phyloP scores from a whole-genome alignment of 1,139 yeast species.

The Torulaspora globosa region DNA sequence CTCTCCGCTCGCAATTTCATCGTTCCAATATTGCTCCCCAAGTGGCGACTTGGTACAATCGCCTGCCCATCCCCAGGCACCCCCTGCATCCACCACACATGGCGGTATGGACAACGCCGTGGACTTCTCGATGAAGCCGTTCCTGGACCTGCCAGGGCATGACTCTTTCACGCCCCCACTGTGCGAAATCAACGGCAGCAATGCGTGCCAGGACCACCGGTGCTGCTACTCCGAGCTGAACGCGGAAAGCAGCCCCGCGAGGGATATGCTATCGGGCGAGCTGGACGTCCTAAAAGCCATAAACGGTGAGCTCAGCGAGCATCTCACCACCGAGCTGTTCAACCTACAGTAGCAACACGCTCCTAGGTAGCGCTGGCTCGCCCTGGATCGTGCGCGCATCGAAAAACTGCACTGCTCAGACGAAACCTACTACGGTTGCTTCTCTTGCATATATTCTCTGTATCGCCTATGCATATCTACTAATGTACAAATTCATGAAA shows the following conservation, averaged over 20 bases:
- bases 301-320: conserved; percentile 9
- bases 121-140: conserved; percentile 2
- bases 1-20: conserved; percentile 6
- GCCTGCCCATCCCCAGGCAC: conserved; percentile 9
- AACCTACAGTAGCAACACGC: background rate
- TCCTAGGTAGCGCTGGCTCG: background rate
- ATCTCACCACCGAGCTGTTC: background rate
- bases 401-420: background rate
- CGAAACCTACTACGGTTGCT: background rate
- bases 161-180: conserved; percentile 4
- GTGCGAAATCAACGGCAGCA: conserved; percentile 6
- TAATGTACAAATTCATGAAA: conserved; percentile 15
- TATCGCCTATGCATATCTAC: conserved; percentile 11
- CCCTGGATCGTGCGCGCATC: conserved; percentile 2
- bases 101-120: conserved; percentile 7
- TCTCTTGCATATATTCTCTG: conserved; percentile 6
- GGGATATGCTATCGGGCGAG: conserved; percentile 10
- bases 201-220: conserved; percentile 7
- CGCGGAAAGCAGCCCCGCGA: conserved; percentile 3
- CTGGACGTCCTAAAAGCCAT: conserved; percentile 10
- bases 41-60: conserved; percentile 9
- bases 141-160: background rate
- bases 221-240: conserved; percentile 1
- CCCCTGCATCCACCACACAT: conserved; percentile 5
- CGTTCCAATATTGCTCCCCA: conserved; percentile 10